These are phyloP conservation scores for Aspergillus arachidicola DNA, from an alignment of 2,329 filamentous ascomycete species.

Conservation along the genomic window DNA sequence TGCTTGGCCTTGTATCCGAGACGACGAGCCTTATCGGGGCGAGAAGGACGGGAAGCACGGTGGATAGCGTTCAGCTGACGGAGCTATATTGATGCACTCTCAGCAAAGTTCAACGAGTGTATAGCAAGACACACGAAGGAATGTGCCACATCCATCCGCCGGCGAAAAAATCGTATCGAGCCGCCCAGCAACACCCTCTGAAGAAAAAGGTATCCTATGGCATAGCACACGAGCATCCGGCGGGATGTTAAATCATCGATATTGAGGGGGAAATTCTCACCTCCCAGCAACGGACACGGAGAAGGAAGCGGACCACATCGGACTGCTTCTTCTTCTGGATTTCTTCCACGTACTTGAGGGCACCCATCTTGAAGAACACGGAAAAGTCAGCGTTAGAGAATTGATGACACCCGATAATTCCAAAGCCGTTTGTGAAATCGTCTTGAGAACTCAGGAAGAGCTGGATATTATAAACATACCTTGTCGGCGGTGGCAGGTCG, in stretches of 20 bases:
- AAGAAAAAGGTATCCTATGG: slow-evolving; percentile 33
- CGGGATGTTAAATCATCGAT: slow-evolving; percentile 41
- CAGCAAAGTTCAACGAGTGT: slow-evolving; percentile 99
- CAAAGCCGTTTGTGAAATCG: slow-evolving; percentile 1
- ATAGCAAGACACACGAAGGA: slow-evolving; percentile 68
- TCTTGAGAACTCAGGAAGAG: neutral
- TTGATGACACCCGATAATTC: neutral
- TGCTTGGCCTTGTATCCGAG: slow-evolving; percentile 99
- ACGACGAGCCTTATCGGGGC: slow-evolving; percentile 99
- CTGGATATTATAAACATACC: slow-evolving; percentile 34
- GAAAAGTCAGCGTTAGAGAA: slow-evolving; percentile 16
- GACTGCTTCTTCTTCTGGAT: slow-evolving; percentile 99
- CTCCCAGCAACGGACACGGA: slow-evolving; percentile 99
- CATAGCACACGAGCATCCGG: slow-evolving; percentile 40
- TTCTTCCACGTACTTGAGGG: slow-evolving; percentile 99
- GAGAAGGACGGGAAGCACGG: slow-evolving; percentile 95
- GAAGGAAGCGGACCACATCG: slow-evolving; percentile 99
- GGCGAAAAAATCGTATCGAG: slow-evolving; percentile 30
- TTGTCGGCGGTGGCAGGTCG: slow-evolving; percentile 48
- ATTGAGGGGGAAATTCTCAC: slow-evolving; percentile 52
- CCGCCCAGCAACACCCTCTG: slow-evolving; percentile 35
- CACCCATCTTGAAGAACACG: slow-evolving; percentile 76
- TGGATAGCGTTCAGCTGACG: slow-evolving; percentile 99
- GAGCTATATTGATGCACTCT: slow-evolving; percentile 99
- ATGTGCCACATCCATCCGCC: slow-evolving; percentile 52